Conservation (phyloP, 306 rosid species). For the Luffa aegyptiaca region DNA sequence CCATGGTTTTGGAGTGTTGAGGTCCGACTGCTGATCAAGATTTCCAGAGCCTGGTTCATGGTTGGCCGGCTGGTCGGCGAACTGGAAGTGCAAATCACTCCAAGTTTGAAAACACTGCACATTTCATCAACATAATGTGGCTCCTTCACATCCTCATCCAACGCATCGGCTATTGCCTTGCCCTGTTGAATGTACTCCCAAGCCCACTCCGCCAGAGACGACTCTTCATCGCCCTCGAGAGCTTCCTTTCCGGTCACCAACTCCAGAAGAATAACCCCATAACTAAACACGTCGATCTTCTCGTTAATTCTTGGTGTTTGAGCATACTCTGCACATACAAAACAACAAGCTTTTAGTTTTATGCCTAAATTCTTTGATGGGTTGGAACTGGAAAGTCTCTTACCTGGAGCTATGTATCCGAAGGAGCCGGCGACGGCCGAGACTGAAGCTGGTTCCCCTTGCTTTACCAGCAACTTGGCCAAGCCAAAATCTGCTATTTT, state of each 20-base stretch:
- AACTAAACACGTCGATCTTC: slow-evolving; percentile 71
- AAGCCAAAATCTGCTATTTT: slow-evolving; percentile 85
- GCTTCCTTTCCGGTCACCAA: slow-evolving; percentile 63
- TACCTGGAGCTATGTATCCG: slow-evolving; percentile 97
- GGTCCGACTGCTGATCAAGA: slow-evolving; percentile 23
- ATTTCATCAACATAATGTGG: slow-evolving; percentile 37
- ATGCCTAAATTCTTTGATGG: neutral
- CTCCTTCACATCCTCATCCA: slow-evolving; percentile 52
- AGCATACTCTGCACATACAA: slow-evolving; percentile 40
- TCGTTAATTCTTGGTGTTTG: slow-evolving; percentile 50
- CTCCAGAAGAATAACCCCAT: slow-evolving; percentile 68
- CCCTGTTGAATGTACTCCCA: slow-evolving; percentile 31
- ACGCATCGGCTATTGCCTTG: slow-evolving; percentile 25
- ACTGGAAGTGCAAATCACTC: slow-evolving; percentile 40
- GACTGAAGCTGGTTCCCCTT: slow-evolving; percentile 66
- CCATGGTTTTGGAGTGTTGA: neutral
- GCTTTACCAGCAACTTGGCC: slow-evolving; percentile 51
- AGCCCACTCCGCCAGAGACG: slow-evolving; percentile 65
- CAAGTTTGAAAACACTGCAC: slow-evolving; percentile 48
- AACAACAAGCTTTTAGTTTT: neutral
- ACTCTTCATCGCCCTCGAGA: slow-evolving; percentile 39
- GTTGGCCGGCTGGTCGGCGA: slow-evolving; percentile 51
- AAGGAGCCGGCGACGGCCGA: slow-evolving; percentile 75
- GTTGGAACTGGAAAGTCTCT: neutral
- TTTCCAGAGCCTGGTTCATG: slow-evolving; percentile 55